Base-by-base conservation (phyloP, 164 flowering plant species). In the Berberis vulgaris region DNA sequence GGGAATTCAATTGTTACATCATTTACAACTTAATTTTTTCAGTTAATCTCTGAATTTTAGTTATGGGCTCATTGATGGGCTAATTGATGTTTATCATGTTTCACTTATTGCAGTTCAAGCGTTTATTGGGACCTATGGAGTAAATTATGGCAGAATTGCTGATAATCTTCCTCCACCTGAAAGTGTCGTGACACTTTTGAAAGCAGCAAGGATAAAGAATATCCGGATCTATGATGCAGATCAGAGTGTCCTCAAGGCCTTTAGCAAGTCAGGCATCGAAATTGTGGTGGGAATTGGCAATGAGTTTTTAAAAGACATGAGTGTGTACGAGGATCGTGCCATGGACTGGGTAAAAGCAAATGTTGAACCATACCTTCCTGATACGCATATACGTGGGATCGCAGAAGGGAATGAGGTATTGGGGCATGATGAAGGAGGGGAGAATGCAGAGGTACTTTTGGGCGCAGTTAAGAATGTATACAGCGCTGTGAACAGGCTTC, bases 401-500 rank as follows among this genome's bases (percentile, higher is more conserved):
- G 88, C 97, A 0, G 84, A 88, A 0, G 97, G 97, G 41, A 91
- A 91, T 58, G 96, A 91, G 77, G 65, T 88, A 3, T 72, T 91
- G 52, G 93, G 89, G 1, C 77, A 78, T 7, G 61, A 53, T n/a
- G 80, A 73, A 65, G 41, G 41, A 42, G n/a, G 40, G 8, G 87
- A 78, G 43, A 73, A 84, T 4, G 77, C 77, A 69, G 95, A 85
- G 65, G 95, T 61, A 26, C 61, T 90, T 7, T 71, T 88, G n/a
- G 80, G 84, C 2, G 87, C 97, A 2, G 84, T 80, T 2, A 85
- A 75, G 63, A 90, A 84, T 60, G 85, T 90, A 5, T 86, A 86
- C 69, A 66, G 6, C 49, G 87, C 92, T 7, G 82, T 83, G 10
- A 55, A 67, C 9, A 54, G 72, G 57, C 79, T 90, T 7, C 68